Evolutionary conservation across 2,329 filamentous ascomycete genomes (phyloP), one percentile per base, ranked within the genome.

Genomic region (Ceratocystis alfenasii): DNA sequence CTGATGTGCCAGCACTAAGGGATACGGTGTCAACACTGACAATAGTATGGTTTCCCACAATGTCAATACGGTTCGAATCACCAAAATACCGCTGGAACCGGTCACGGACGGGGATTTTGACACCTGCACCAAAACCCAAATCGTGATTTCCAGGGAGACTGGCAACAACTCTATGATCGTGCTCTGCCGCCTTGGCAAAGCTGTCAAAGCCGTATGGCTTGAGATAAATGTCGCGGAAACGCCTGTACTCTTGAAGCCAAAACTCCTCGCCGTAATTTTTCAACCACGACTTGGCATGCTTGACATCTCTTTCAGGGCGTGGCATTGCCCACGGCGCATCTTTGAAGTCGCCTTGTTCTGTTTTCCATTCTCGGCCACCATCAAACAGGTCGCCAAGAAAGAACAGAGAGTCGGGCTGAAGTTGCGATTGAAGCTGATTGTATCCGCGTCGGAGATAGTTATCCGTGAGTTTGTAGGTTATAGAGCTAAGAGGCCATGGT

Each of bases 311-410:
- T 5, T 76, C 75, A 1, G 83, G 81, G 50, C 79, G 78, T 2
- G 75, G 76, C 36, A 75, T 75, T 25, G 80, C 80, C 84, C 84
- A 87, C 69, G 78, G 77, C 0, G 83, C 82, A 69, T 87, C 84
- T 28, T 79, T 75, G 64, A 84, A 84, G 59, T 80, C 75, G 55
- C 83, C 87, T 28, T 79, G 79, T 1, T 75, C 78, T 12, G 92
- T 93, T 70, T 87, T 88, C 94, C 94, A 99, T 78, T 99, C 94
- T 70, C 94, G 83, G 7, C 94, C 94, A 3, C 94, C 94, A 73
- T 99, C 94, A 72, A 99, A 96, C 0, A 99, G 78, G 73, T 99
- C 94, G 6, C 94, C 94, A 0, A 99, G 79, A 73, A 99, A 97
- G 73, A 96, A 84, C 0, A 95, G 79, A 17, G 89, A 92, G 73